A percentile compares a stretch with the other conserved stretches of the same genome.
Evolutionary conservation across 1,139 yeast species (phyloP).

Genomic region (Debaryomyces sp.): DNA sequence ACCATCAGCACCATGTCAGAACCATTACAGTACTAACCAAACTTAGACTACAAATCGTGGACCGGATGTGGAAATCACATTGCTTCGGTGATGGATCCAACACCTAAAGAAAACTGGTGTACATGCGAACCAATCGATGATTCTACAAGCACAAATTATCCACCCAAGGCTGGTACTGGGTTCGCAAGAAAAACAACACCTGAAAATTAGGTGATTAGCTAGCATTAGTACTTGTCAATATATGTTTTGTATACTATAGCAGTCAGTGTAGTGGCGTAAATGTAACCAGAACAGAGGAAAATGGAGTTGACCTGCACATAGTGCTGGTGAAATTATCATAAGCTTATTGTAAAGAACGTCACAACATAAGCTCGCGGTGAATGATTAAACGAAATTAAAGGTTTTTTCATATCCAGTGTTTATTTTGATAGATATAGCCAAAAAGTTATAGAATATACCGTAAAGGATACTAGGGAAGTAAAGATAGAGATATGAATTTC

Average conservation of each 20-base stretch:
- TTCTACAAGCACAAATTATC: constrained; percentile 25
- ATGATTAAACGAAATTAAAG: not conserved
- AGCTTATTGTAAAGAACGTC: constrained; percentile 6
- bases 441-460: not conserved
- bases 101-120: constrained; percentile 41
- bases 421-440: not conserved
- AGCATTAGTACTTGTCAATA: constrained; percentile 1
- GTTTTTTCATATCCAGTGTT: constrained; percentile 1
- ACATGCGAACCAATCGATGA: constrained; percentile 24
- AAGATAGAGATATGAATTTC: constrained; percentile 28
- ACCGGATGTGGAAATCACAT: constrained; percentile 51
- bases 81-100: constrained; percentile 38
- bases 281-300: not conserved
- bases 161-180: constrained; percentile 51
- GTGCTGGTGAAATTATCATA: constrained; percentile 1
- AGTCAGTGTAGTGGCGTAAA: not conserved
- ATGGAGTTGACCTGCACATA: not conserved
- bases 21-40: constrained; percentile 5
- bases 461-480: not conserved
- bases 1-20: not conserved
- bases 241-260: constrained; percentile 1
- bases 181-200: constrained; percentile 26
- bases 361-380: constrained; percentile 8
- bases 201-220: not conserved
- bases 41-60: constrained; percentile 38